phyloP scores from a whole-genome alignment of 106 monocot species.

The Acorus calamus region DNA sequence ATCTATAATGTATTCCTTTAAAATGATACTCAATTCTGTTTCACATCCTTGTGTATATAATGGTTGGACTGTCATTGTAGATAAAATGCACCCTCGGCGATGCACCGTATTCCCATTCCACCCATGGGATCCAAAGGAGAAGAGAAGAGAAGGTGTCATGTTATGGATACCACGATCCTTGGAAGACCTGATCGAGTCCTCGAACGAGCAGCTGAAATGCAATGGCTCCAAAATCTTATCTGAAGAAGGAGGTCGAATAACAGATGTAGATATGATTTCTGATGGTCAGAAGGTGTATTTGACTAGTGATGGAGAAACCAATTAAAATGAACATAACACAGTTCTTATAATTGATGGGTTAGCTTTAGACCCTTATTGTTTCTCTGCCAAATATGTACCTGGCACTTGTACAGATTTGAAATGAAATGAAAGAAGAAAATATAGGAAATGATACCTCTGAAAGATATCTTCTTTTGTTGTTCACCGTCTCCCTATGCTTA shows the following conservation, averaged over 20 bases:
- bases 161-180: slow-evolving; percentile 66
- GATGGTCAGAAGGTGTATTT: slow-evolving; percentile 68
- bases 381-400: no score
- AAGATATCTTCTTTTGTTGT: no score
- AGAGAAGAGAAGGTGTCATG: slow-evolving; percentile 64
- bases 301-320: background rate
- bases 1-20: no score
- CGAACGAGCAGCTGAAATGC: slow-evolving; percentile 41
- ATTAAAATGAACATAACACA: no score
- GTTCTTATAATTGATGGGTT: no score
- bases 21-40: no score
- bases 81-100: slow-evolving; percentile 35
- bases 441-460: no score
- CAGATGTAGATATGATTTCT: slow-evolving; percentile 48
- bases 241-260: slow-evolving; percentile 65
- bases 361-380: no score
- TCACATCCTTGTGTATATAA: background rate
- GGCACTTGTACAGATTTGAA: no score
- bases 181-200: slow-evolving; percentile 49
- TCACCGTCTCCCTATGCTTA: no score
- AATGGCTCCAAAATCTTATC: slow-evolving; percentile 40
- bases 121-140: slow-evolving; percentile 48
- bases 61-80: slow-evolving; percentile 6
- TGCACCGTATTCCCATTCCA: slow-evolving; percentile 86
- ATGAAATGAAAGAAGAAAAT: no score